phyloP scores from a whole-genome alignment of 352 stramenopile species.

The Aphanomyces invadans region DNA sequence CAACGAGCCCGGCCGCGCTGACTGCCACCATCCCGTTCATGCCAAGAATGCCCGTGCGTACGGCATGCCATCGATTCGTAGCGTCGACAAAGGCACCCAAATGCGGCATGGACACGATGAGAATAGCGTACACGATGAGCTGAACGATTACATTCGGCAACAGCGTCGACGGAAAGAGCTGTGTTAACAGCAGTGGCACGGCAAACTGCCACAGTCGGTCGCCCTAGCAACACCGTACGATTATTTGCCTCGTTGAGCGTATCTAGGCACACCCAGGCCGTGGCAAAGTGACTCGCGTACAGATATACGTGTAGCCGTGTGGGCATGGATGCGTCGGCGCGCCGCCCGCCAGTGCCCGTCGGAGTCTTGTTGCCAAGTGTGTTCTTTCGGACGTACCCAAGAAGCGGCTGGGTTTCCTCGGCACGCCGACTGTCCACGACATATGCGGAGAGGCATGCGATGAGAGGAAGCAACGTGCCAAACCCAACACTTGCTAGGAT shows the following conservation, averaged over 20 bases:
- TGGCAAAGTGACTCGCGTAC: constrained; percentile 63
- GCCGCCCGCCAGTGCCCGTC: no score
- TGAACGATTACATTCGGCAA: constrained; percentile 62
- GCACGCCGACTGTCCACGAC: constrained; percentile 33
- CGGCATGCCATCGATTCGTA: constrained; percentile 55
- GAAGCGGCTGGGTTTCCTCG: constrained; percentile 31
- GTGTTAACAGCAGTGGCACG: constrained; percentile 69
- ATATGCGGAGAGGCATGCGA: constrained; percentile 32
- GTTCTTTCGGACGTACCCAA: no score
- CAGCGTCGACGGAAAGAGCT: constrained; percentile 65
- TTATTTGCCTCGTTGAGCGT: not conserved
- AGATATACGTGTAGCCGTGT: constrained; percentile 53
- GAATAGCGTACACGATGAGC: constrained; percentile 58
- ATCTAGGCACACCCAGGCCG: constrained; percentile 55
- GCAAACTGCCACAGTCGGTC: constrained; percentile 78
- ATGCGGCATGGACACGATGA: constrained; percentile 61
- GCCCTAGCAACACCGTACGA: constrained; percentile 29
- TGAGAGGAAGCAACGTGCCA: constrained; percentile 40
- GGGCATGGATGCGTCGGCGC: not conserved
- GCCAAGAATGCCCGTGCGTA: constrained; percentile 55
- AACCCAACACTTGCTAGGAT: constrained; percentile 45
- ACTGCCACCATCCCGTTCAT: constrained; percentile 69
- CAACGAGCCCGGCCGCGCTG: constrained; percentile 32
- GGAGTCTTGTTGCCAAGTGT: no score
- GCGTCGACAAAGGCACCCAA: constrained; percentile 53